Percentiles rank a stretch among this genome's conserved stretches.
Evolutionary conservation across 352 stramenopile species (phyloP).

Genomic region (Pythium dissimile): DNA sequence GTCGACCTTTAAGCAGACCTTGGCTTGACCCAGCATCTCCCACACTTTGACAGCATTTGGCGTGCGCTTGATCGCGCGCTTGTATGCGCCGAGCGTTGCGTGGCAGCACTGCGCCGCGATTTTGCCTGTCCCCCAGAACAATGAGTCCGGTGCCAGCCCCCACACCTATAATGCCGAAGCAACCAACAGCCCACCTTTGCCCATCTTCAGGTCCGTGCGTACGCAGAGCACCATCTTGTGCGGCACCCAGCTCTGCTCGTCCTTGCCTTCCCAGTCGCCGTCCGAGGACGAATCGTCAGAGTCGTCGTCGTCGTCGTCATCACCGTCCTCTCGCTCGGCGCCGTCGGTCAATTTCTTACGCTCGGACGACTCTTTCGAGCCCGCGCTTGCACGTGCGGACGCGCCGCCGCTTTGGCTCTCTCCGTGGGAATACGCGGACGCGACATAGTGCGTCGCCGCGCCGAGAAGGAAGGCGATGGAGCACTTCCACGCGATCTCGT

Average conservation of each 20-base stretch:
- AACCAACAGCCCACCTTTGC: constrained; percentile 70
- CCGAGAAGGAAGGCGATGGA: constrained; percentile 70
- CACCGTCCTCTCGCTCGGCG: neutral
- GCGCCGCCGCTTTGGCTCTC: constrained; percentile 2
- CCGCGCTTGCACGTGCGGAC: neutral
- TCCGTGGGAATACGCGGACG: constrained; percentile 34
- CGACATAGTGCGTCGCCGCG: constrained; percentile 59
- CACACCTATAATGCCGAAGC: neutral
- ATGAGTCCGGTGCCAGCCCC: too few relatives aligned
- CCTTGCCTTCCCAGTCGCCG: constrained; percentile 57
- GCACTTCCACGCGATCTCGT: constrained; percentile 79
- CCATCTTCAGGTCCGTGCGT: constrained; percentile 94
- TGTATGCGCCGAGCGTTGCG: constrained; percentile 94
- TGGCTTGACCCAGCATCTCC: constrained; percentile 84
- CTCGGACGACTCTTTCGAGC: constrained; percentile 3
- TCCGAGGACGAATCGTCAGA: constrained; percentile 41
- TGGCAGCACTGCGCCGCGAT: constrained; percentile 86
- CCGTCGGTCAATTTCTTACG: constrained; percentile 5
- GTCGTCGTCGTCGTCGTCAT: constrained; percentile 11
- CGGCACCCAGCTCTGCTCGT: constrained; percentile 53
- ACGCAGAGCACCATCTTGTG: constrained; percentile 96
- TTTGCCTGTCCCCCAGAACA: constrained; percentile 43
- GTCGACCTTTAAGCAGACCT: constrained; percentile 85
- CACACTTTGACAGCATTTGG: constrained; percentile 65
- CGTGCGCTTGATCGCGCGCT: constrained; percentile 82